These are phyloP conservation scores for Haberlea rhodopensis DNA, from an alignment of 257 asterid genomes.

Conservation along the genomic window DNA sequence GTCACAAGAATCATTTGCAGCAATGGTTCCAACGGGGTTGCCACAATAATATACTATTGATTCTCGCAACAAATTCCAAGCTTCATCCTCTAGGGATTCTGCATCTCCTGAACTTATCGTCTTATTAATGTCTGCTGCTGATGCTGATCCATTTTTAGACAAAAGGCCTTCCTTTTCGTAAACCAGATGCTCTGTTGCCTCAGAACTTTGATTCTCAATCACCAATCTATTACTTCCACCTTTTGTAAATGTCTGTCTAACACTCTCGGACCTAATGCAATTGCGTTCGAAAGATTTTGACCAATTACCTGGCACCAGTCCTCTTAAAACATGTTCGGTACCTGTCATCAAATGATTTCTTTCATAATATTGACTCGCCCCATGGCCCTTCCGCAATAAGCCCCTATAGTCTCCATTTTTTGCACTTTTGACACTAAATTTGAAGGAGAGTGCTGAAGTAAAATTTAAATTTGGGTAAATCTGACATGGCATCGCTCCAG, in stretches of 20 bases:
- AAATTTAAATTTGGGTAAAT: constrained; percentile 32
- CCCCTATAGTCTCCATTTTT: constrained; percentile 20
- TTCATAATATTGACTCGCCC: constrained; percentile 12
- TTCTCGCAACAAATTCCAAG: constrained; percentile 71
- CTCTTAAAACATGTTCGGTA: constrained; percentile 13
- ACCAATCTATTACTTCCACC: constrained; percentile 36
- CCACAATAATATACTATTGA: constrained; percentile 78
- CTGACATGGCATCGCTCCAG: constrained; percentile 37
- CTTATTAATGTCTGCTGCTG: constrained; percentile 34
- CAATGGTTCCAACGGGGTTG: constrained; percentile 78
- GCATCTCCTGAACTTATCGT: constrained; percentile 32
- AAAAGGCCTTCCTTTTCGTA: constrained; percentile 32
- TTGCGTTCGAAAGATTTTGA: constrained; percentile 43
- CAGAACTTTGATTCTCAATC: constrained; percentile 29
- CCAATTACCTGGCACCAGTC: constrained; percentile 18
- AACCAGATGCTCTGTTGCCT: constrained; percentile 29
- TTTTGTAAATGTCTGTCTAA: constrained; percentile 36
- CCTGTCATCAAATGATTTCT: constrained; percentile 25
- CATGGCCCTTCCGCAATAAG: constrained; percentile 26
- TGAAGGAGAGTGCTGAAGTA: constrained; percentile 36
- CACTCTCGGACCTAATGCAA: constrained; percentile 49
- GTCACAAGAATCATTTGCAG: constrained; percentile 87
- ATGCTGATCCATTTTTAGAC: constrained; percentile 33
- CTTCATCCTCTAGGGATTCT: constrained; percentile 76
- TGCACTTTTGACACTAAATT: constrained; percentile 23